Percentiles rank a stretch among this genome's conserved stretches.
phyloP scores from a whole-genome alignment of 768 basidiomycete genomes.

The Pulveroboletus sp. region DNA sequence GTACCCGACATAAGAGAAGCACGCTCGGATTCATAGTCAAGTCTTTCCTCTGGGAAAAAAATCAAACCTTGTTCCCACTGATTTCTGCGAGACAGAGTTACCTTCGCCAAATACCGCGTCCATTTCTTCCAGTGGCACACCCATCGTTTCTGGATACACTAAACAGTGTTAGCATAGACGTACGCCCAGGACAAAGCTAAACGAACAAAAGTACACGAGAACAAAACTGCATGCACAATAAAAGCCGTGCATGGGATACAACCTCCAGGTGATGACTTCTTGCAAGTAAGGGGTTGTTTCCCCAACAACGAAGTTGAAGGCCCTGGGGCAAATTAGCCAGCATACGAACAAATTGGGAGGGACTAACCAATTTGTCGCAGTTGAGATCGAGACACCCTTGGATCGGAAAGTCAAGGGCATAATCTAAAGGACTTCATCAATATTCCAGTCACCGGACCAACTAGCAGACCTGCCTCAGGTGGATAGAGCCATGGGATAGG shows the following conservation, averaged over 20 bases:
- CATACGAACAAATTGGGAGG: neutral
- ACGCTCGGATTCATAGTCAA: constrained; percentile 63
- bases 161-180: constrained; percentile 7
- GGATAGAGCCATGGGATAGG: constrained; percentile 86
- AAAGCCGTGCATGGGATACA: constrained; percentile 96
- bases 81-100: constrained; percentile 17
- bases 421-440: constrained; percentile 47
- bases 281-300: constrained; percentile 84
- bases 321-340: constrained; percentile 33
- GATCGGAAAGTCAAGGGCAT: constrained; percentile 86
- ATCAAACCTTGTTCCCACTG: constrained; percentile 14
- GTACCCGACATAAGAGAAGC: constrained; percentile 47
- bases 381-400: constrained; percentile 93
- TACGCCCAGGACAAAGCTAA: neutral
- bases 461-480: constrained; percentile 54
- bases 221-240: constrained; percentile 86
- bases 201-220: constrained; percentile 76
- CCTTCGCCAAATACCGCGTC: constrained; percentile 88
- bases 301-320: constrained; percentile 89
- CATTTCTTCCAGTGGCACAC: constrained; percentile 87
- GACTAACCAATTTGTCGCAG: constrained; percentile 69
- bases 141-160: constrained; percentile 88
- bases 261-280: constrained; percentile 81
- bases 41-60: constrained; percentile 43
- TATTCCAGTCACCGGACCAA: neutral